phyloP scores from a whole-genome alignment of 176 grass and related monocot genomes.

The Phyllostachys edulis region DNA sequence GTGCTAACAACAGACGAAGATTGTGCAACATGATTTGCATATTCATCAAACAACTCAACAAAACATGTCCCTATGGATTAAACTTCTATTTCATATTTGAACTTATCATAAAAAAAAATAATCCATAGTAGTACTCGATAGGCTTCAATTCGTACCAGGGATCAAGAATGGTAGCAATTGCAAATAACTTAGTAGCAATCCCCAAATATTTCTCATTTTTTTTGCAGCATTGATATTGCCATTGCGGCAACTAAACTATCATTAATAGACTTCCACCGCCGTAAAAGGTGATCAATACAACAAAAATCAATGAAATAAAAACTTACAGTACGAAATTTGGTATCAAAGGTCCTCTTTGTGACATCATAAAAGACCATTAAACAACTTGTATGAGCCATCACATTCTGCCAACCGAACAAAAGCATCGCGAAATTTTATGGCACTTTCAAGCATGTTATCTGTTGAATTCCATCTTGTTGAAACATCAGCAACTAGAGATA shows the following conservation, averaged over 20 bases:
- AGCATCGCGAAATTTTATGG: slow-evolving; percentile 10
- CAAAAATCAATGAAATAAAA: slow-evolving; percentile 38
- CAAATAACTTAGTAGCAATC: neutral
- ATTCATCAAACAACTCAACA: neutral
- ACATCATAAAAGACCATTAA: slow-evolving; percentile 34
- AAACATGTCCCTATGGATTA: neutral
- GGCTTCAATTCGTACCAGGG: slow-evolving; percentile 43
- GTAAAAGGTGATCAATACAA: slow-evolving; percentile 26
- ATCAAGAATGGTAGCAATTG: slow-evolving; percentile 39
- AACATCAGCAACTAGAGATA: neutral
- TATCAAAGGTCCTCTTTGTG: slow-evolving; percentile 11
- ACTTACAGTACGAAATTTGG: slow-evolving; percentile 17
- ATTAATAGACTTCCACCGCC: neutral
- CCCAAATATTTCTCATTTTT: slow-evolving; percentile 34
- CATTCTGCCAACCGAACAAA: neutral
- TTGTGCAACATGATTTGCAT: neutral
- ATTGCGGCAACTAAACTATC: slow-evolving; percentile 11
- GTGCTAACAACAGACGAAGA: neutral
- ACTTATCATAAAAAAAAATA: slow-evolving; percentile 13
- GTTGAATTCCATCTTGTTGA: slow-evolving; percentile 21
- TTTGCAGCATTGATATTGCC: slow-evolving; percentile 32
- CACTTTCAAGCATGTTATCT: slow-evolving; percentile 31
- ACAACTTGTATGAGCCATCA: slow-evolving; percentile 3
- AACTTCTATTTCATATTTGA: neutral
- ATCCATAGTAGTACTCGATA: slow-evolving; percentile 31